Base-by-base conservation (phyloP, 108 stramenopile species). In the Bacterosira constricta region DNA sequence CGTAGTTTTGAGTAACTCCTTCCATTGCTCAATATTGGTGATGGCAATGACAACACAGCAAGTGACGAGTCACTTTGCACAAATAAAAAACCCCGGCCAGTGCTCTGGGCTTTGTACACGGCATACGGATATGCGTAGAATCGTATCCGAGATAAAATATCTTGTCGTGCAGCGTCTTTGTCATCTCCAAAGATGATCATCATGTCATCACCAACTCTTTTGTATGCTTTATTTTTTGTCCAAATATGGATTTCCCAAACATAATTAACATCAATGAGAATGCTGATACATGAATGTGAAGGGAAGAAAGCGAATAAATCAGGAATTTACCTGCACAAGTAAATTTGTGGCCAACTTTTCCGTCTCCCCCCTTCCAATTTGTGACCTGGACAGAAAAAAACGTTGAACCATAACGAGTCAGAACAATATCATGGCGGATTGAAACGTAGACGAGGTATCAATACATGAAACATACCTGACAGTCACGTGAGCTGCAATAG, bases 121-220 rank as follows among this genome's bases (percentile, higher is more conserved):
- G 90, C 90, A 61, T 90, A 94, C 4, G 93, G 87, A 54, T 86
- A 88, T 9, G 86, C 89, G 75, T 94, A 94, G 60, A 94, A 86
- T 7, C 93, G 83, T 29, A 91, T 83, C 31, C 86, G 68, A 12
- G 65, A 68, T 68, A 90, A 80, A 4, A 94, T 51, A 50, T 89
- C 86, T 67, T 86, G 80, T 11, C 90, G 76, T 46, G 89, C 88
- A 12, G 54, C 35, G 26, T 79, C 77, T 51, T 86, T 77, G 44
- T 79, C 75, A 35, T 77, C 68, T 25, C 69, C 73, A n/a, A 67
- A 63, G 6, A 73, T 52, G 45, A 85, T 83, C 63, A 54, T 62
- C 80, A 83, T 75, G 20, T 85, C 77, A 12, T 69, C 46, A 10
- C 83, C 65, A 25, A 89, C 76, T 36, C 92, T 71, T 55, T 72